These are phyloP conservation scores for Solanum boliviense DNA, from an alignment of 257 asterid species.

Conservation along the genomic window DNA sequence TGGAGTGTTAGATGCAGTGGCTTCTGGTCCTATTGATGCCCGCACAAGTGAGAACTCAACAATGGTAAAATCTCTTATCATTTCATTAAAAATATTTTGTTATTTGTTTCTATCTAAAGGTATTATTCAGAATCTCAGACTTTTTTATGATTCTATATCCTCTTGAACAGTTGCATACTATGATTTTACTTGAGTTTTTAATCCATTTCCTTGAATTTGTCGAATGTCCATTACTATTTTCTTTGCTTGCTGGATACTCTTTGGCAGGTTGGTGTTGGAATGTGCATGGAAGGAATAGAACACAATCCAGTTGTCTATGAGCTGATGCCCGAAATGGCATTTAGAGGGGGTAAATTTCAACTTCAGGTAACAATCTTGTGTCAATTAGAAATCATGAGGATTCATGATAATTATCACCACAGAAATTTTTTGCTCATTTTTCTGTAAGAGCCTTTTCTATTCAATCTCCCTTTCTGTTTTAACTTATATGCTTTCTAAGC, in stretches of 20 bases:
- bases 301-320: constrained; percentile 93
- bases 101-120: background rate
- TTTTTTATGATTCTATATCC: background rate
- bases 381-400: background rate
- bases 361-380: constrained; percentile 44
- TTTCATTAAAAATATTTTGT: background rate
- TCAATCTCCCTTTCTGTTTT: background rate
- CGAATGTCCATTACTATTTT: background rate
- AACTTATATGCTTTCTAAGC: background rate
- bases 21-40: constrained; percentile 89
- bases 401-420: background rate
- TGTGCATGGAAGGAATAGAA: constrained; percentile 99
- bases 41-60: constrained; percentile 77
- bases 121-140: background rate
- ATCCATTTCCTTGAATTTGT: background rate
- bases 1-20: constrained; percentile 81
- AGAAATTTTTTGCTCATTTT: background rate
- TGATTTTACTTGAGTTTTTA: background rate
- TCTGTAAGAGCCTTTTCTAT: background rate
- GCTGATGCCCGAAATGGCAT: constrained; percentile 97
- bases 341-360: constrained; percentile 44
- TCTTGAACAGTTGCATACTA: background rate
- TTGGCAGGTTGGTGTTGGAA: constrained; percentile 84
- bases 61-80: constrained; percentile 36
- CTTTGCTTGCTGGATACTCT: background rate